Conservation (phyloP, 2,329 filamentous ascomycete genomes). For the Metarhizium guizhouense region DNA sequence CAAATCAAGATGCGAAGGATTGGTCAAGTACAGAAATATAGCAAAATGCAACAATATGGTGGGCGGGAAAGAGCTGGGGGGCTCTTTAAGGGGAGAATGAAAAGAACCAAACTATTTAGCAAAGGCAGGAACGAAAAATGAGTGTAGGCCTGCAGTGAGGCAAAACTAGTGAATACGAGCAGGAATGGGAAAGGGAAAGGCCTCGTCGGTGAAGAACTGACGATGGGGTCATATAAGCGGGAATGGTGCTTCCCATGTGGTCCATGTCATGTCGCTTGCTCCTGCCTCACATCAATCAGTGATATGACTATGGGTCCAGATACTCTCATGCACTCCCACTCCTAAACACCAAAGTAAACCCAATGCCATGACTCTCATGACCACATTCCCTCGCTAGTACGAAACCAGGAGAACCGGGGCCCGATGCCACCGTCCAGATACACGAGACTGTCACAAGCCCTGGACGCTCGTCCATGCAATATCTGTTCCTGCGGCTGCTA, state of each 20-base stretch:
- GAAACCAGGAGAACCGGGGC: no score
- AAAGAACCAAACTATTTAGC: no score
- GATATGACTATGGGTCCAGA: no score
- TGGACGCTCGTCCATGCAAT: background rate
- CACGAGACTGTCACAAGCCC: background rate
- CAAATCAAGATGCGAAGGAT: conserved; percentile 1
- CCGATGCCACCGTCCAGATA: no score
- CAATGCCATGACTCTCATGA: no score
- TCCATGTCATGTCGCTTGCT: background rate
- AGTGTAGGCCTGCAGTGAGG: conserved; percentile 2
- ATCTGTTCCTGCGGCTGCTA: background rate
- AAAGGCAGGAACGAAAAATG: background rate
- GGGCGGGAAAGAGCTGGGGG: background rate
- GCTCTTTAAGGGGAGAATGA: background rate
- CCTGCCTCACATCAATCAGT: background rate
- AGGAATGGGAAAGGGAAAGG: background rate
- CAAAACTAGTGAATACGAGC: background rate
- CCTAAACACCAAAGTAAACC: no score
- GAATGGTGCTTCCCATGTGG: background rate
- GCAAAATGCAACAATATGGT: background rate
- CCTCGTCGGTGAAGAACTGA: background rate
- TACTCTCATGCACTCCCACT: no score
- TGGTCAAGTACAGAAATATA: background rate
- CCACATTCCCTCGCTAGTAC: no score
- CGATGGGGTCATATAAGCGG: conserved; percentile 1